Conservation (phyloP, 139 green algal genomes). For the Pleodorina starrii region DNA sequence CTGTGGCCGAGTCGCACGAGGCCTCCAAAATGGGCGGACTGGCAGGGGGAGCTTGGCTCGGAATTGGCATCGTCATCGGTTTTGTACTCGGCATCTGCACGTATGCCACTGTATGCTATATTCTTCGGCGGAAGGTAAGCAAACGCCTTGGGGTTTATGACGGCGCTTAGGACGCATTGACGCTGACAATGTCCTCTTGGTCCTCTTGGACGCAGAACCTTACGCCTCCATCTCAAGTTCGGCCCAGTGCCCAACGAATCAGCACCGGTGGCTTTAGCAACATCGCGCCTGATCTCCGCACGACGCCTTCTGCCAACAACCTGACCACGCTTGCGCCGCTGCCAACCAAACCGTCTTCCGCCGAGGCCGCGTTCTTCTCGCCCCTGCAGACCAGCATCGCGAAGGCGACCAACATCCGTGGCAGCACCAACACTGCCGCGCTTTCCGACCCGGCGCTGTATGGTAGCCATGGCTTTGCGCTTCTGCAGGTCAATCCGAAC, state of each 20-base stretch:
- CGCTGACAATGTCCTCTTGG: too few relatives aligned
- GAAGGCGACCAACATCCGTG: neutral
- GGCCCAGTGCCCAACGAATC: neutral
- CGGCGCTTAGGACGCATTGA: too few relatives aligned
- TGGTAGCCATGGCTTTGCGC: constrained; percentile 1
- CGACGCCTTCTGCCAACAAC: neutral
- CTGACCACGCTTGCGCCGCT: neutral
- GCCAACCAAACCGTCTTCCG: neutral
- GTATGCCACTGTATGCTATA: neutral
- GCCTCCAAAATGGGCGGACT: neutral
- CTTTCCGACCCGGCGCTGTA: neutral
- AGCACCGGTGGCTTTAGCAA: constrained; percentile 1
- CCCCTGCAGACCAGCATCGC: neutral
- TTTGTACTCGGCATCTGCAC: neutral
- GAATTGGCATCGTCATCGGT: neutral
- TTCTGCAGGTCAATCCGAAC: neutral
- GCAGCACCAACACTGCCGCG: neutral
- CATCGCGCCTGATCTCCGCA: neutral
- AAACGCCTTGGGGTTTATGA: too few relatives aligned
- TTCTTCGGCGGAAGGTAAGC: neutral
- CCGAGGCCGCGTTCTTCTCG: neutral
- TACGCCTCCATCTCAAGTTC: neutral
- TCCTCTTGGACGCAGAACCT: neutral
- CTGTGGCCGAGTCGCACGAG: neutral
- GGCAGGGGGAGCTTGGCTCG: neutral